Base-by-base conservation (phyloP, 2,329 filamentous ascomycete species). In the Paraconiothyrium brasiliense region DNA sequence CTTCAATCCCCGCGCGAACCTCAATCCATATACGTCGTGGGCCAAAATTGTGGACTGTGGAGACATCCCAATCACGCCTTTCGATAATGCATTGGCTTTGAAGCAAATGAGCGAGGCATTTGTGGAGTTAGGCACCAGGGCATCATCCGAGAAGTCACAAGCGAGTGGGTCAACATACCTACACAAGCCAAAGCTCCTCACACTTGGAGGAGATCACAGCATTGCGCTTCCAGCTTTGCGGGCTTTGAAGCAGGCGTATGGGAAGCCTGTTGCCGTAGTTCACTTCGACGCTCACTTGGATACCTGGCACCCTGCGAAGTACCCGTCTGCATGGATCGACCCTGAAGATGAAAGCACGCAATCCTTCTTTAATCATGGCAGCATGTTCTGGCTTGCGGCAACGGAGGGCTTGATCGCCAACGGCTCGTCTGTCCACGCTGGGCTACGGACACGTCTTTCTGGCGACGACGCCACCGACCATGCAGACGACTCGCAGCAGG, bases 341-440 rank as follows among this genome's bases (percentile, higher is more conserved):
- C 69, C 76, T 1, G 72, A 77, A 20, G 79, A 83, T 57, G 78
- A 83, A 7, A 86, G 85, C 2, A 85, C 87, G 62, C 91, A 92
- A 76, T 85, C 87, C 2, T 86, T 90, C 68, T 95, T 96, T 82
- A 97, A 90, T 73, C 93, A 97, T 78, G 93, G 94, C 4, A 92
- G 88, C 68, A 95, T 97, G 89, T 97, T 97, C 84, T 94, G 92
- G 90, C 86, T 94, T 68, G 93, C 93, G 6, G 89, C 89, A 52
- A 88, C 89, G 34, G 93, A 97, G 77, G 92, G 92, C 0, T 81
- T 97, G 30, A 89, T 97, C 60, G 84, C 87, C 62, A 94, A 94
- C 77, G 81, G 84, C 14, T 90, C 87, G 0, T 91, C 88, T 24
- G 92, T 95, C 6, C 93, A 97, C 77, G 93, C 92, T 0, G 93